Percentiles rank a stretch among this genome's conserved stretches.
These are phyloP conservation scores for Aspergillus bertholletiae DNA, from an alignment of 495 filamentous ascomycete species.

Conservation along the genomic window DNA sequence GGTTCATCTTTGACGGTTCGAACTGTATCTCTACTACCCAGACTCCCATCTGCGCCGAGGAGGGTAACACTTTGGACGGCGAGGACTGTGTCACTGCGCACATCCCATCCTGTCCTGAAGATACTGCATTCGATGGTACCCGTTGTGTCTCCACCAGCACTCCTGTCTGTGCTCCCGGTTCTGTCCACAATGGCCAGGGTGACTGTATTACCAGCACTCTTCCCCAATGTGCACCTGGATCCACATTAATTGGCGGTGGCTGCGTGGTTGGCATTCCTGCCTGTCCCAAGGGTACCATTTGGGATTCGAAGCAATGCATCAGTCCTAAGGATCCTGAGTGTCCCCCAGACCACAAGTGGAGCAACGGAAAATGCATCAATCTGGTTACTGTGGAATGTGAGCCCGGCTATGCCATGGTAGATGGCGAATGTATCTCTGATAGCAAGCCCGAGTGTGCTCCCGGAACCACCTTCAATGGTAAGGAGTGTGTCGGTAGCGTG, in stretches of 20 bases:
- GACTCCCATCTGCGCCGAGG: neutral
- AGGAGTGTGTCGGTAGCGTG: neutral
- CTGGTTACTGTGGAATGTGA: neutral
- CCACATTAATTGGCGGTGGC: neutral
- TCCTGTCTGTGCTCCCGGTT: neutral
- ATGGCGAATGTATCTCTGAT: constrained; percentile 4
- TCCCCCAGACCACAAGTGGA: neutral
- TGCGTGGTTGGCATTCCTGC: constrained; percentile 1
- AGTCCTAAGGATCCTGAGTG: neutral
- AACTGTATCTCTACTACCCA: neutral
- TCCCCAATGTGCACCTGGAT: constrained; percentile 1
- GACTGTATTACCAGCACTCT: neutral
- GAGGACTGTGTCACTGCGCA: constrained; percentile 1
- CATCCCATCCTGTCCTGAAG: neutral
- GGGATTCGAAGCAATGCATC: constrained; percentile 2
- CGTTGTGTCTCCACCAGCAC: constrained; percentile 5
- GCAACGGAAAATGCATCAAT: neutral
- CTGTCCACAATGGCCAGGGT: neutral
- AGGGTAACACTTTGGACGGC: constrained; percentile 2
- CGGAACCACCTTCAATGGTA: constrained; percentile 5
- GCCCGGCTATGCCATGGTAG: neutral
- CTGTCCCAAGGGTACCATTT: constrained; percentile 1
- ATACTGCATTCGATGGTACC: constrained; percentile 4
- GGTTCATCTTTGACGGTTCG: constrained; percentile 6
- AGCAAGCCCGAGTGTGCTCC: constrained; percentile 2